Percentiles rank a stretch among this genome's conserved stretches.
Conservation (phyloP, 257 asterid species). For the Voacanga thouarsii region DNA sequence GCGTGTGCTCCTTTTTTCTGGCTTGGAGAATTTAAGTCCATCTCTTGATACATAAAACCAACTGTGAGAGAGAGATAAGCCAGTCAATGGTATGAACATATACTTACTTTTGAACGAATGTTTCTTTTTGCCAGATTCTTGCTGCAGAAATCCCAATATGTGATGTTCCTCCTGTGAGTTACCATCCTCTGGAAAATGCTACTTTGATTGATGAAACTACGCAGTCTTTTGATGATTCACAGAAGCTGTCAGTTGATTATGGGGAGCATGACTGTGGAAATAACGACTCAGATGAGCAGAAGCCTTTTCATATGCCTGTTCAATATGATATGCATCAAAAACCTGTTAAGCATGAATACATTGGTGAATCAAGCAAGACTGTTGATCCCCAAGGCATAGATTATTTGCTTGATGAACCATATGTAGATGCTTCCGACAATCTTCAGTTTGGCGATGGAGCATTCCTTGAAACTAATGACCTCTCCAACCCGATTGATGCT, state of each 20-base stretch:
- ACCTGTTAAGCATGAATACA: constrained; percentile 70
- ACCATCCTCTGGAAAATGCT: constrained; percentile 32
- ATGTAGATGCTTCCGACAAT: constrained; percentile 38
- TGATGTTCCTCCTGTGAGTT: constrained; percentile 37
- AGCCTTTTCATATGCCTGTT: constrained; percentile 38
- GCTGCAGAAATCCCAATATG: constrained; percentile 41
- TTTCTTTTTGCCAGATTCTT: constrained; percentile 53
- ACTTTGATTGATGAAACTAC: constrained; percentile 42
- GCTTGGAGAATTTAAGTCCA: background rate
- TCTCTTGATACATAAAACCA: background rate
- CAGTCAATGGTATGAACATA: background rate
- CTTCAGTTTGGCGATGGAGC: constrained; percentile 52
- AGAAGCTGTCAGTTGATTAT: constrained; percentile 23
- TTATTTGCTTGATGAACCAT: constrained; percentile 64
- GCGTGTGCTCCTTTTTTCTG: background rate
- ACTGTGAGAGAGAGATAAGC: background rate
- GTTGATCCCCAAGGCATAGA: constrained; percentile 40
- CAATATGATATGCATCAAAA: constrained; percentile 35
- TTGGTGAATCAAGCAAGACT: constrained; percentile 65
- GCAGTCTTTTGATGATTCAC: constrained; percentile 35
- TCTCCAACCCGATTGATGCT: constrained; percentile 44
- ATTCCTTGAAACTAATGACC: constrained; percentile 70
- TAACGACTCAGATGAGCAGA: constrained; percentile 36
- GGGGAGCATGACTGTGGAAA: constrained; percentile 33
- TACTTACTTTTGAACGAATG: constrained; percentile 37